Base-by-base conservation (phyloP, 2,329 filamentous ascomycete genomes). In the Cladosporium sp. region DNA sequence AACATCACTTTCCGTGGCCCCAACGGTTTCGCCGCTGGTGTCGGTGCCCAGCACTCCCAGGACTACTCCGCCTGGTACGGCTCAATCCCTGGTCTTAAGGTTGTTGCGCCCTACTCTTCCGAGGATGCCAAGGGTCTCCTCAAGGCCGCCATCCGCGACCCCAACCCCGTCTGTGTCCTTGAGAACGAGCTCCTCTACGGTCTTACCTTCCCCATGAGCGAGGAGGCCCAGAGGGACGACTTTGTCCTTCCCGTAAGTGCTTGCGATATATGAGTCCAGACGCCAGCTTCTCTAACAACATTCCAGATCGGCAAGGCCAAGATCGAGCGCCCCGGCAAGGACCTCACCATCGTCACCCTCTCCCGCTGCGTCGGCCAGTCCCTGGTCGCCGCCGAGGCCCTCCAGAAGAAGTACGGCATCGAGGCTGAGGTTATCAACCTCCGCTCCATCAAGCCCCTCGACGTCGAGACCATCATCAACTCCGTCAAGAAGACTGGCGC, bases 1-100 rank as follows among this genome's bases (percentile, higher is more conserved):
- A 97, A 97, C 80, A 92, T 98, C 76, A 97, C 93, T 64, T 98
- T 98, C 86, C 91, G 93, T 71, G 93, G 93, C 51, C 93, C 93
- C 75, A 98, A 98, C 77, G 93, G 93, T 67, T 98, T 98, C 74
- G 93, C 93, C 58, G 71, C 92, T 56, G 93, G 93, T 81, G 93
- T 98, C 66, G 93, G 78, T 60, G 93, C 93, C 56, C 93, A 98
- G 80, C 93, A 98, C 81, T 97, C 93, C 49, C 93, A 98, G 78
- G 93, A 98, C 72, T 98, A 95, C 80, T 89, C 89, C 48, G 90
- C 92, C 58, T 98, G 93, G 93, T 98, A 98, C 76, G 93, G 92
- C 70, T 95, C 89, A 75, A 93, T 98, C 66, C 93, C 93, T 49
- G 93, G 93, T 63, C 78, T 98, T 66, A 98, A 98, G 82, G 93